These are phyloP conservation scores for Cronartium quercuum DNA, from an alignment of 1,284 basidiomycete genomes.

Conservation along the genomic window DNA sequence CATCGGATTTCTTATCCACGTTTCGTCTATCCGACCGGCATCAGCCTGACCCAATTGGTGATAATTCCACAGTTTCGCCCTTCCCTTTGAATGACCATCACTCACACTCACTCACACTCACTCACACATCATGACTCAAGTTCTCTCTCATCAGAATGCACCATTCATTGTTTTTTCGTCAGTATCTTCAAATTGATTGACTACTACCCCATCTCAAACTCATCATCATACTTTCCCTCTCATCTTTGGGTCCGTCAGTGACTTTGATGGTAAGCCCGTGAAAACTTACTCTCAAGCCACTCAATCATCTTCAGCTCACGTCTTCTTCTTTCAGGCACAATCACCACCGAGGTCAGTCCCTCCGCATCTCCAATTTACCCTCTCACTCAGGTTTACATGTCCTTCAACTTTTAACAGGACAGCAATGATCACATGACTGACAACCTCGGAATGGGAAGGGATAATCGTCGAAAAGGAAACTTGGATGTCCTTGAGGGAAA, in stretches of 20 bases:
- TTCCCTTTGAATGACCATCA: no score
- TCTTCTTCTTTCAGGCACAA: slow-evolving; percentile 9
- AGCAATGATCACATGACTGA: slow-evolving; percentile 46
- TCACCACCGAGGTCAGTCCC: slow-evolving; percentile 28
- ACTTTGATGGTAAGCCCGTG: slow-evolving; percentile 25
- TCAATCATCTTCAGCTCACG: background rate
- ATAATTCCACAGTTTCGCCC: no score
- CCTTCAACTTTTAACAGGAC: background rate
- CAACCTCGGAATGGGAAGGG: slow-evolving; percentile 60
- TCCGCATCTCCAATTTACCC: background rate
- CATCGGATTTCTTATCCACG: no score
- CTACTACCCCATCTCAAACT: background rate
- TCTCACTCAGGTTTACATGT: background rate
- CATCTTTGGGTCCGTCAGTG: slow-evolving; percentile 1
- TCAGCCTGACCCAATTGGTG: no score
- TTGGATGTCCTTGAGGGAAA: slow-evolving; percentile 62
- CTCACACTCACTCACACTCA: background rate
- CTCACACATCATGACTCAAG: background rate
- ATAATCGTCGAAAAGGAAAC: slow-evolving; percentile 65
- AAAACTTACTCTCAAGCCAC: background rate
- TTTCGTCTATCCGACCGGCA: no score
- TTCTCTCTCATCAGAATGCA: slow-evolving; percentile 5
- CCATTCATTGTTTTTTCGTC: slow-evolving; percentile 33
- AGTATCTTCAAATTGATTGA: background rate
- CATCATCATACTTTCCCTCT: background rate